Base-by-base conservation (phyloP, 73 alveolate genomes). In the Paramecium bursaria region DNA sequence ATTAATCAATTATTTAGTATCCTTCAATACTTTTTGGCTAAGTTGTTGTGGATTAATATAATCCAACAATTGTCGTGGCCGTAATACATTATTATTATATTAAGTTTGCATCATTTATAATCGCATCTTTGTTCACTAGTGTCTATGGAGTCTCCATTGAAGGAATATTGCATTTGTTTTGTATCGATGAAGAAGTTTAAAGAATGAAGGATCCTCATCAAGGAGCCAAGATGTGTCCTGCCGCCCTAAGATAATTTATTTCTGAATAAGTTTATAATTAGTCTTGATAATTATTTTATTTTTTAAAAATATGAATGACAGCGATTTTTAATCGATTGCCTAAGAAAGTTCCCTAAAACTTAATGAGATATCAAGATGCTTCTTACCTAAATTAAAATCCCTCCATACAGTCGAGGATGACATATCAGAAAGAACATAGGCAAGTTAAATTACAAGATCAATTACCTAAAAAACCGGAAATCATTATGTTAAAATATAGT, bases 181-280 rank as follows among this genome's bases (percentile, higher is more conserved):
- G 82, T 19, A 39, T 67, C 44, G 82, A 67, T 39, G 49, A 67
- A 67, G 82, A 67, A 42, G 44, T 67, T 21, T 53, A 42, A 42
- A 67, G 55, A 47, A 47, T 57, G 7, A 67, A 67, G 44, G 3
- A 67, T 5, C 22, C 5, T 7, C 49, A 27, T 67, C 44, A 42
- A 31, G 57, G 26, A 2, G 82, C 82, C 44, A 35, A 67, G 44
- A 67, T 67, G 82, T 67, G 82, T 42, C 82, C 82, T 67, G 82
- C 82, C 42, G 53, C 82, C 17, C 35, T 67, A 33, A 67, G 39
- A 67, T 53, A 67, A 42, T 67, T 67, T 67, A 21, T 67, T 25
- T 21, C 33, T 35, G 82, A 67, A 1, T 25, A 67, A 23, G 82
- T 67, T 1, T 67, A 39, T 35, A 67, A n/a, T n/a, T n/a, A n/a